These are phyloP conservation scores for Pseudevernia furfuracea DNA, from an alignment of 495 filamentous ascomycete species.

Conservation along the genomic window DNA sequence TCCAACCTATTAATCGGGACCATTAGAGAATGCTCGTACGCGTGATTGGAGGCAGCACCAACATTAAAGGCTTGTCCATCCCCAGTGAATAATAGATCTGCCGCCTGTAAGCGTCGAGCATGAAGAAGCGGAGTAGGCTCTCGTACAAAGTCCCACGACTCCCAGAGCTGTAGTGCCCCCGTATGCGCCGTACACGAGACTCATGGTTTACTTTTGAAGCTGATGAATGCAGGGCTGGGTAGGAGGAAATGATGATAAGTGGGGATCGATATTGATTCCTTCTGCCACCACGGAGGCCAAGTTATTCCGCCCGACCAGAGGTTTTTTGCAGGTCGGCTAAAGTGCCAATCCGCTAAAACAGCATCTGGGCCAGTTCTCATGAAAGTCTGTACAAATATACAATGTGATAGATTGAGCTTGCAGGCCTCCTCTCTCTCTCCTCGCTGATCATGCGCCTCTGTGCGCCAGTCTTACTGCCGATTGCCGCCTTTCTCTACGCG, in stretches of 20 bases:
- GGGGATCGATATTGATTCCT: not conserved
- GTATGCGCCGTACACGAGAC: slow-evolving; percentile 57
- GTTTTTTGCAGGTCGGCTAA: not conserved
- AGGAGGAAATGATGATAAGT: not conserved
- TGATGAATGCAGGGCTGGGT: not conserved
- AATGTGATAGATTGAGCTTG: slow-evolving; percentile 8
- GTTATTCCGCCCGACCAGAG: not conserved
- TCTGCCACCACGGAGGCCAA: not conserved
- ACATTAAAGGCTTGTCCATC: slow-evolving; percentile 97
- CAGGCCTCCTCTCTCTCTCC: not conserved
- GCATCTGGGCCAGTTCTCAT: slow-evolving; percentile 4
- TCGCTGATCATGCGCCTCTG: slow-evolving; percentile 24
- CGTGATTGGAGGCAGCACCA: slow-evolving; percentile 31
- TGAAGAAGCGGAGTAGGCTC: slow-evolving; percentile 25
- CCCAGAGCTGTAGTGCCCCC: slow-evolving; percentile 61
- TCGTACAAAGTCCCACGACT: slow-evolving; percentile 84
- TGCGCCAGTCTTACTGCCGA: slow-evolving; percentile 11
- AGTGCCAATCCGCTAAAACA: not conserved
- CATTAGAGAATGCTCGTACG: slow-evolving; percentile 25
- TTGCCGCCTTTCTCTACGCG: slow-evolving; percentile 26
- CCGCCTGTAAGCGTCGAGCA: slow-evolving; percentile 31
- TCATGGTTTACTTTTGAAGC: slow-evolving; percentile 34
- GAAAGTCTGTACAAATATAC: not conserved
- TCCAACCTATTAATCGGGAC: slow-evolving; percentile 57
- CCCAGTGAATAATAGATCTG: slow-evolving; percentile 97